Percentiles rank a stretch among this genome's conserved stretches.
Conservation (phyloP, 805 yeast genomes). For the Candida silvatica region DNA sequence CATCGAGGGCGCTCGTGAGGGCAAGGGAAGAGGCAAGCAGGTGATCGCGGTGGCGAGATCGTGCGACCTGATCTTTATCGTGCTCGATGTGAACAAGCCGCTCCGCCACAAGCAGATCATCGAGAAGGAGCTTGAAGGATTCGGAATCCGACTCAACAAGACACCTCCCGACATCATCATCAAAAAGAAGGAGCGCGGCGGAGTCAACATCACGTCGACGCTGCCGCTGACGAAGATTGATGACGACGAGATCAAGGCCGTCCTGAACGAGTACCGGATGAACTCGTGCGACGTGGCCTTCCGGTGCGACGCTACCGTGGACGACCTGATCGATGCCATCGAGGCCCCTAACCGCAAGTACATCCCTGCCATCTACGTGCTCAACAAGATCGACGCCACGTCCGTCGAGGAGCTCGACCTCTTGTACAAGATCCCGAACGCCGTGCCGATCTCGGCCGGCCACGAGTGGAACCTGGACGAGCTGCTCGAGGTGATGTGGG, state of each 20-base stretch:
- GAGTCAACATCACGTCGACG: constrained; percentile 87
- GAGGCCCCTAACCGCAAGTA: constrained; percentile 88
- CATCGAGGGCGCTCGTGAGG: constrained; percentile 86
- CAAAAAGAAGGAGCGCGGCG: constrained; percentile 93
- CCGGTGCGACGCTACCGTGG: constrained; percentile 97
- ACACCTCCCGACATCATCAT: constrained; percentile 88
- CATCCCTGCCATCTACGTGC: constrained; percentile 90
- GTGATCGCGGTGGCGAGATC: constrained; percentile 99
- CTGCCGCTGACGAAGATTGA: constrained; percentile 89
- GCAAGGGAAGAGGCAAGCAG: constrained; percentile 90
- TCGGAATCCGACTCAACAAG: constrained; percentile 90
- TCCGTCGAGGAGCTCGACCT: constrained; percentile 90
- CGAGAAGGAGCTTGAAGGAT: constrained; percentile 94
- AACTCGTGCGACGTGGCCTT: constrained; percentile 95
- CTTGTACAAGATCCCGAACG: constrained; percentile 87
- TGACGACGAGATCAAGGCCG: constrained; percentile 90
- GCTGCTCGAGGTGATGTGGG: constrained; percentile 93
- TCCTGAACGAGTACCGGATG: constrained; percentile 89
- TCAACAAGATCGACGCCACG: constrained; percentile 93
- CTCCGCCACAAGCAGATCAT: constrained; percentile 88
- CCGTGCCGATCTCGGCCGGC: constrained; percentile 94
- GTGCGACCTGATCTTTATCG: constrained; percentile 87
- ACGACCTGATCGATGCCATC: constrained; percentile 88
- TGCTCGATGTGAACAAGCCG: constrained; percentile 93
- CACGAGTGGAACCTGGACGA: constrained; percentile 97